Percentiles rank a stretch among this genome's conserved stretches.
These are phyloP conservation scores for Mycosphaerella sp. DNA, from an alignment of 2,329 filamentous ascomycete genomes.

Conservation along the genomic window DNA sequence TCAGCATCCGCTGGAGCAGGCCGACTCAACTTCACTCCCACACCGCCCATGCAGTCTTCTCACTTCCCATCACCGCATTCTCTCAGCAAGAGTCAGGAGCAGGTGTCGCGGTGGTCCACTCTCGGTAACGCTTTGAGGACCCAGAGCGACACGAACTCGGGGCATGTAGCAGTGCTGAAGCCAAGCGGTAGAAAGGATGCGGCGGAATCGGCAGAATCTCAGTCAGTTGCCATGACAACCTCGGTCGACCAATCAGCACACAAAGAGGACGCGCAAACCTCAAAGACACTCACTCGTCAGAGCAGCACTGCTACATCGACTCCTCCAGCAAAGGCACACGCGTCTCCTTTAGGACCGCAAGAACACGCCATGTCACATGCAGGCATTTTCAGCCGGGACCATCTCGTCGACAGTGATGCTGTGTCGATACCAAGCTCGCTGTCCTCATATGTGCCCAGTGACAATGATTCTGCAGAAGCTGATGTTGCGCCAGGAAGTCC, in stretches of 20 bases:
- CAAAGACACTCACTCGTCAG: not conserved
- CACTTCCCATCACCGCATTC: not conserved
- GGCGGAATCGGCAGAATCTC: not conserved
- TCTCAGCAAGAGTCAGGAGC: not conserved
- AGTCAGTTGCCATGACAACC: not conserved
- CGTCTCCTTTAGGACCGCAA: not conserved
- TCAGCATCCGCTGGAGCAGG: not conserved
- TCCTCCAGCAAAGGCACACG: not conserved
- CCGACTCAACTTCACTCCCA: conserved; percentile 6
- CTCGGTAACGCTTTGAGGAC: not conserved
- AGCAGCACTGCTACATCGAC: not conserved
- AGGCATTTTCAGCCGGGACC: not conserved
- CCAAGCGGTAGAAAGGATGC: not conserved
- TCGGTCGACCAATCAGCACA: conserved; percentile 1
- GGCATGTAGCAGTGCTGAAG: not conserved
- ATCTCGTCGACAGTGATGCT: not conserved
- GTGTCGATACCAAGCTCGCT: conserved; percentile 2
- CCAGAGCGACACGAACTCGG: not conserved
- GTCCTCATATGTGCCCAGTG: conserved; percentile 1
- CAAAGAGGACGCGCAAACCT: not conserved
- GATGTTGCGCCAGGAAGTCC: not conserved
- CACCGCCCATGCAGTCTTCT: conserved; percentile 1
- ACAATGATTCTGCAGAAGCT: not conserved
- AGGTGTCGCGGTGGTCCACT: not conserved
- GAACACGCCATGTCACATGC: not conserved